A percentile compares a stretch with the other conserved stretches of the same genome.
These are phyloP conservation scores for Russula griseocarnosa DNA, from an alignment of 768 basidiomycete genomes.

Conservation along the genomic window DNA sequence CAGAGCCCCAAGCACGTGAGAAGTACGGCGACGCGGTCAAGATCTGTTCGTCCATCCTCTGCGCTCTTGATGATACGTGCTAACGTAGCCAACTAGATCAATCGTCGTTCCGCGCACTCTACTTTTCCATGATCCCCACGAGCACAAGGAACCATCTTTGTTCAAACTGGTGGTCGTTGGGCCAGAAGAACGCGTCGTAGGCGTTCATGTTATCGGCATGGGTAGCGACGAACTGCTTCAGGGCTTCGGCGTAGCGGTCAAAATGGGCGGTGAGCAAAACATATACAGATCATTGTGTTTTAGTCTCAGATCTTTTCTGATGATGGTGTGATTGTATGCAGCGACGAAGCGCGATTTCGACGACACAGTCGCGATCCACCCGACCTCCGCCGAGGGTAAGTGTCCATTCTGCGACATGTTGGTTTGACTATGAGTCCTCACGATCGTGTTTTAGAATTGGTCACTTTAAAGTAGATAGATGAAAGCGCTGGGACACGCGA, in stretches of 20 bases:
- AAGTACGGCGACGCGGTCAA: constrained; percentile 88
- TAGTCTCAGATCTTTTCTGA: not conserved
- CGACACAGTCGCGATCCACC: constrained; percentile 89
- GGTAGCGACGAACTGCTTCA: constrained; percentile 95
- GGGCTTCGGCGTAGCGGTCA: constrained; percentile 95
- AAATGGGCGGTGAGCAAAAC: constrained; percentile 71
- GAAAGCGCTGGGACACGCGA: not conserved
- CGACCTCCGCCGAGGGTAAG: constrained; percentile 78
- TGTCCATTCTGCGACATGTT: constrained; percentile 18
- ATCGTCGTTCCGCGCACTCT: constrained; percentile 75
- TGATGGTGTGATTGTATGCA: constrained; percentile 21
- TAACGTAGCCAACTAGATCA: constrained; percentile 51
- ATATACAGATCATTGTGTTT: not conserved
- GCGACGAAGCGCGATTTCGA: constrained; percentile 81
- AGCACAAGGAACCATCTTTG: constrained; percentile 91
- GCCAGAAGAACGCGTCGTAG: constrained; percentile 92
- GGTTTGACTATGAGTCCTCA: not conserved
- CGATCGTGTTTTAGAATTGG: constrained; percentile 44
- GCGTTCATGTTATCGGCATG: constrained; percentile 85
- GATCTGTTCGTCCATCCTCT: constrained; percentile 61
- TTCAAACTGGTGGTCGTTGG: constrained; percentile 90
- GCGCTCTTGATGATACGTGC: constrained; percentile 1
- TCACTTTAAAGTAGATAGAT: constrained; percentile 46
- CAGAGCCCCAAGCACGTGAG: constrained; percentile 83
- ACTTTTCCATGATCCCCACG: constrained; percentile 88